phyloP scores from a whole-genome alignment of 2,329 filamentous ascomycete species.

The Sporothrix variecibatus region DNA sequence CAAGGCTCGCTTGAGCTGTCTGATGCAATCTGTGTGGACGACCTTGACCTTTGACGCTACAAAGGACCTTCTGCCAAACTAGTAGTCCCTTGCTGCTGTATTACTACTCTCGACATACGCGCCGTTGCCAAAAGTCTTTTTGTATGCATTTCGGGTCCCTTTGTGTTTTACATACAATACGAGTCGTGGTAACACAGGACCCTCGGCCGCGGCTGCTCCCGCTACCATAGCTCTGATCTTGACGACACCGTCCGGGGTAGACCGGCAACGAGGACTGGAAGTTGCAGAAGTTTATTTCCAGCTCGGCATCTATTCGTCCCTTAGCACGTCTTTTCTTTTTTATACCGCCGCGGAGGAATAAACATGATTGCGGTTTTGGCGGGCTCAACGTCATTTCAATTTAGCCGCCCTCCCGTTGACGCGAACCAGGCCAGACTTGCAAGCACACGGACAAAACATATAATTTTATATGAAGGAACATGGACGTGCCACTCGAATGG shows the following conservation, averaged over 20 bases:
- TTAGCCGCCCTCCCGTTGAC: background rate
- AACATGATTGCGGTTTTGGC: background rate
- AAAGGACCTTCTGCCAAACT: background rate
- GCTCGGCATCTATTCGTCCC: background rate
- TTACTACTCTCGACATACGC: background rate
- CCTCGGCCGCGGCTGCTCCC: slow-evolving; percentile 17
- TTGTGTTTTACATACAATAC: background rate
- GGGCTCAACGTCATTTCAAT: background rate
- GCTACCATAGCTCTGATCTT: background rate
- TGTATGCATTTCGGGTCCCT: background rate
- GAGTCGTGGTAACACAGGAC: background rate
- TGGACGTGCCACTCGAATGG: background rate
- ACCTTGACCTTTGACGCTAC: background rate
- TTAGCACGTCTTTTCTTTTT: background rate
- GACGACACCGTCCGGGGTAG: background rate
- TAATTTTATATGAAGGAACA: background rate
- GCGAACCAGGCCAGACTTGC: background rate
- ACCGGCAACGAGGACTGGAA: background rate
- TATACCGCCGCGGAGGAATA: too few relatives aligned
- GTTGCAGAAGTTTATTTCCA: background rate
- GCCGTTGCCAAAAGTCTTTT: background rate
- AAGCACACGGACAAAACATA: background rate
- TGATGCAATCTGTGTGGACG: background rate
- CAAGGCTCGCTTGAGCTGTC: background rate
- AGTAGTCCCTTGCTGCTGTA: background rate